Base-by-base conservation (phyloP, 228 moss, liverwort and hornwort species). In the Sphagnum fallax region DNA sequence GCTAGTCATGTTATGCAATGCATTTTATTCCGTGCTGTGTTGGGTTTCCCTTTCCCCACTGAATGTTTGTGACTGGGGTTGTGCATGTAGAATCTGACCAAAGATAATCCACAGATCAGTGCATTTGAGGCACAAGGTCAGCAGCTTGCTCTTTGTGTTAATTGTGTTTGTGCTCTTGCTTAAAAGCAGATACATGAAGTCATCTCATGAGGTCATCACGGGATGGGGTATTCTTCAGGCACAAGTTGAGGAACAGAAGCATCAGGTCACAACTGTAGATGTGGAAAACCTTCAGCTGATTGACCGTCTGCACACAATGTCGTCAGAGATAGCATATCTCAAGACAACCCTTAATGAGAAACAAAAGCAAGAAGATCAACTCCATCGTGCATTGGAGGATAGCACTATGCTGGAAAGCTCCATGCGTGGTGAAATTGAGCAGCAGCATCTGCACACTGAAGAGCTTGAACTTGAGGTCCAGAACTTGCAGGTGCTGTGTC, bases 201-300 rank as follows among this genome's bases (percentile, higher is more conserved):
- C 53, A 11, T 65, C 12, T 80, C 11, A 71, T 58, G 4, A 10
- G 50, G 5, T 50, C 8, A 0, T n/a, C 16, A 63, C n/a, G 61
- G 18, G 13, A 75, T 72, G 8, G 53, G 69, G 10, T 5, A 67
- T 70, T 69, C 57, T 77, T 70, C 82, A 98, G 98, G 85, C 87
- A 73, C 91, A 88, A 72, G 84, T 82, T 76, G 91, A 93, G 73
- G 93, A 93, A 84, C 91, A 93, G 77, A 98, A 90, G 70, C 93
- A 98, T 71, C 93, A 93, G 77, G 89, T 93, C 63, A 87, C 98
- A 65, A 84, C 92, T 6, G 88, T 98, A 70, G 98, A 93, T 84
- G 88, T 93, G 69, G 93, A 93, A 76, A 98, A 98, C 66, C 93
- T 98, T 65, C 92, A 98, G 76, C 83, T 98, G 70, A 98, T 98